Evolutionary conservation across 371 early-diverging fungal species (phyloP).

Genomic region (Capillidium heterosporum): DNA sequence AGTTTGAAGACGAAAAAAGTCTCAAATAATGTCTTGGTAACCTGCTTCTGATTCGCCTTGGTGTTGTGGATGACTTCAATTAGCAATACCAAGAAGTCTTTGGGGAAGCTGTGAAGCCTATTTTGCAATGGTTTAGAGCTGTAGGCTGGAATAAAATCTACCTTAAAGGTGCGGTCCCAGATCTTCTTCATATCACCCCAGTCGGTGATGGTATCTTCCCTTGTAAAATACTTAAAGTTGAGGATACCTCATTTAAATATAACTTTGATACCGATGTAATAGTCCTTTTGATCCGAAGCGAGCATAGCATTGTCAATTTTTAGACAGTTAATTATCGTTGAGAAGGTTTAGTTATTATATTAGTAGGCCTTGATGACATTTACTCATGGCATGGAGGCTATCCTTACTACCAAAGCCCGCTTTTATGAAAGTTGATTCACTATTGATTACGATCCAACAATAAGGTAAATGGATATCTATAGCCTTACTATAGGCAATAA

Average conservation of each 20-base stretch:
- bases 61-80: constrained; percentile 99
- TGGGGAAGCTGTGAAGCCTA: constrained; percentile 66
- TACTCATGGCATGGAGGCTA: constrained; percentile 95
- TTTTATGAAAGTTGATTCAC: constrained; percentile 99
- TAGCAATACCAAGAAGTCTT: constrained; percentile 96
- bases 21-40: constrained; percentile 99
- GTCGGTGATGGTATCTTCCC: constrained; percentile 99
- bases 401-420: constrained; percentile 99
- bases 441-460: constrained; percentile 60
- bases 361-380: background rate
- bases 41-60: constrained; percentile 99
- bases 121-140: constrained; percentile 25
- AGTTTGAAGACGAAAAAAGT: constrained; percentile 97
- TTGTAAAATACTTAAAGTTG: constrained; percentile 98
- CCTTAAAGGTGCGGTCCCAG: constrained; percentile 99
- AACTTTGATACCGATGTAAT: constrained; percentile 99
- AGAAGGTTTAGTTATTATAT: constrained; percentile 61
- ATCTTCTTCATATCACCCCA: constrained; percentile 99
- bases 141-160: constrained; percentile 3
- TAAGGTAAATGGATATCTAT: background rate
- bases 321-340: constrained; percentile 98
- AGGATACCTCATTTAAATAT: constrained; percentile 99
- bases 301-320: constrained; percentile 99
- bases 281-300: constrained; percentile 99
- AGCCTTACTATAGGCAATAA: too few relatives aligned